Percentiles rank a stretch among this genome's conserved stretches.
Conservation (phyloP, 768 basidiomycete species). For the Lactifluus pinguis region DNA sequence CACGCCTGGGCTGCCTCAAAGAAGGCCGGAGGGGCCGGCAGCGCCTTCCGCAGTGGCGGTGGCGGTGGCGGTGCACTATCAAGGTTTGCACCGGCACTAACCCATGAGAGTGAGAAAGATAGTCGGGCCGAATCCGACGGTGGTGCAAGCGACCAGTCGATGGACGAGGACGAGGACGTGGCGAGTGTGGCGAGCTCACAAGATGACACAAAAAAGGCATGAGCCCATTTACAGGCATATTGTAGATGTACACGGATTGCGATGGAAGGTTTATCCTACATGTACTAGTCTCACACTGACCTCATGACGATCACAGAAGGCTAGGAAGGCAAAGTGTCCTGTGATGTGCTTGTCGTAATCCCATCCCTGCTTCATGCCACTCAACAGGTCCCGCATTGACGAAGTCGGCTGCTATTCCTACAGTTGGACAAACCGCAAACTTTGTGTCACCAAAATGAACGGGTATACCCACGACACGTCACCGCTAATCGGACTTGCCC, state of each 20-base stretch:
- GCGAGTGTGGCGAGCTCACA: slow-evolving; percentile 47
- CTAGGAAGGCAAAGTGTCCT: background rate
- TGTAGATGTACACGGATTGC: background rate
- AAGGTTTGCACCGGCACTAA: slow-evolving; percentile 39
- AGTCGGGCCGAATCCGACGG: slow-evolving; percentile 5
- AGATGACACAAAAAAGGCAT: slow-evolving; percentile 24
- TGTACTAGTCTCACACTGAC: background rate
- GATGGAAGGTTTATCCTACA: background rate
- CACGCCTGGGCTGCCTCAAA: slow-evolving; percentile 70
- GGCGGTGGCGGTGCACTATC: slow-evolving; percentile 28
- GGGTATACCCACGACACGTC: background rate
- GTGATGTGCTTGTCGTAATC: background rate
- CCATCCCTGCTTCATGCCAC: background rate
- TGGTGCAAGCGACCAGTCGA: slow-evolving; percentile 20
- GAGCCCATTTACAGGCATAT: background rate
- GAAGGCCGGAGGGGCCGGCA: slow-evolving; percentile 26
- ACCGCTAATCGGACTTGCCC: background rate
- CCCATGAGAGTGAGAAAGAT: slow-evolving; percentile 11
- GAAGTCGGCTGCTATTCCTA: background rate
- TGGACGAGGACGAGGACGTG: slow-evolving; percentile 28
- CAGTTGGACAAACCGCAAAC: background rate
- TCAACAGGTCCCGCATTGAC: background rate
- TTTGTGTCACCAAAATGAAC: background rate
- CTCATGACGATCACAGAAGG: background rate
- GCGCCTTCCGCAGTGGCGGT: slow-evolving; percentile 18